A percentile compares a stretch with the other conserved stretches of the same genome.
These are phyloP conservation scores for Aspergillus terreus DNA, from an alignment of 2,329 filamentous ascomycete genomes.

Conservation along the genomic window DNA sequence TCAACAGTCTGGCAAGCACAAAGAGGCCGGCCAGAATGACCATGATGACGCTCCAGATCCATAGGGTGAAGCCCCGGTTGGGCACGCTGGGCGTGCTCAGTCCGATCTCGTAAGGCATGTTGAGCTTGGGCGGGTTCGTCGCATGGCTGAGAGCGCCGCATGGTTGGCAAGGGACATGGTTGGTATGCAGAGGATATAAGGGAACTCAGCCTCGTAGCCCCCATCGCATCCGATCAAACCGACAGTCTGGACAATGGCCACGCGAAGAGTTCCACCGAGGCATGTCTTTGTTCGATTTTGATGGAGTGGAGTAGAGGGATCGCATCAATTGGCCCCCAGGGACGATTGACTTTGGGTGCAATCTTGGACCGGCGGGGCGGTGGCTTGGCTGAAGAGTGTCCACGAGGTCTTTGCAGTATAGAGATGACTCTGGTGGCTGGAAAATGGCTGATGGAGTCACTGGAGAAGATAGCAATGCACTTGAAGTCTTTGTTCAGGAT, in stretches of 20 bases:
- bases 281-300: not conserved
- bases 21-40: constrained; percentile 18
- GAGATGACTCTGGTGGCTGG: too few species aligned
- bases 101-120: constrained; percentile 12
- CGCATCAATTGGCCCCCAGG: not conserved
- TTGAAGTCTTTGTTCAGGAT: too few species aligned
- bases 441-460: too few species aligned
- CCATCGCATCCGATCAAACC: too few species aligned
- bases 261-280: not conserved
- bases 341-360: not conserved
- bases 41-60: constrained; percentile 19
- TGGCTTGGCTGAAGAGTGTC: not conserved
- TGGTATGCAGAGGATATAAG: not conserved
- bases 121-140: not conserved
- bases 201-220: not conserved
- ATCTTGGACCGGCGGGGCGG: not conserved
- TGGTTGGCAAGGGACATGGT: not conserved
- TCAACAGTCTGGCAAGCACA: constrained; percentile 15
- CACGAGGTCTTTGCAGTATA: too few species aligned
- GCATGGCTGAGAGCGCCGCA: not conserved
- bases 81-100: constrained; percentile 12
- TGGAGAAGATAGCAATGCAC: too few species aligned
- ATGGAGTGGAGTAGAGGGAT: not conserved
- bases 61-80: constrained; percentile 19
- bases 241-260: too few species aligned